phyloP scores from a whole-genome alignment of 208 protist species.

The Acanthamoeba sp. region DNA sequence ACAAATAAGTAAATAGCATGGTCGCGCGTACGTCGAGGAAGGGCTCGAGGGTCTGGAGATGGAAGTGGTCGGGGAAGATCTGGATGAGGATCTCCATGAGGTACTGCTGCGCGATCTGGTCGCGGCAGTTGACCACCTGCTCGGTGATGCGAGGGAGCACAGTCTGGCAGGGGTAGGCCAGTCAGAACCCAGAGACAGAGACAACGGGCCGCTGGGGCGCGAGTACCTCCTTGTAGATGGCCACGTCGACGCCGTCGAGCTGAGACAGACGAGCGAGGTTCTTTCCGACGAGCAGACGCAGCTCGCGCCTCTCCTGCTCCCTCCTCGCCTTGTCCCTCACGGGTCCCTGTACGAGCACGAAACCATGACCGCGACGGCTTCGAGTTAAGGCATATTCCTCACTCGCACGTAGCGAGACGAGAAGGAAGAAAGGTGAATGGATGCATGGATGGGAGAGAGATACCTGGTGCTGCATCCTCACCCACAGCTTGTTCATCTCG shows the following conservation, averaged over 20 bases:
- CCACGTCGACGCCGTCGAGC: conserved; percentile 95
- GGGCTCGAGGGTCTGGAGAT: conserved; percentile 95
- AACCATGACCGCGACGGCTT: no score
- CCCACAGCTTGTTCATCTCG: conserved; percentile 99
- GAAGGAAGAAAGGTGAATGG: not conserved
- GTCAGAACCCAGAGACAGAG: conserved; percentile 79
- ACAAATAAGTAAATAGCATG: not conserved
- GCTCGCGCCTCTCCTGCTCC: conserved; percentile 96
- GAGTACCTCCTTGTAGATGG: conserved; percentile 91
- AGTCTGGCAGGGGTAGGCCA: conserved; percentile 67
- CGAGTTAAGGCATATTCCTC: no score
- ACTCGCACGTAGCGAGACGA: no score
- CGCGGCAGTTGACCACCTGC: conserved; percentile 95
- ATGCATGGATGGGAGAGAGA: not conserved
- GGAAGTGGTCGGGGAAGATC: conserved; percentile 98
- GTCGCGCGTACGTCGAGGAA: not conserved
- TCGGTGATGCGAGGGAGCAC: conserved; percentile 94
- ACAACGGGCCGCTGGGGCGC: conserved; percentile 74
- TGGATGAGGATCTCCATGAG: conserved; percentile 98
- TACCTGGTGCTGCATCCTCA: conserved; percentile 97
- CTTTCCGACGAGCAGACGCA: conserved; percentile 97
- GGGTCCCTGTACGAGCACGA: conserved; percentile 46
- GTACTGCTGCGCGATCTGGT: conserved; percentile 98
- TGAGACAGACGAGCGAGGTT: conserved; percentile 97
- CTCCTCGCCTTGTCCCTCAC: conserved; percentile 85